These are phyloP conservation scores for Lepiota brunneoincarnata DNA, from an alignment of 768 basidiomycete genomes.

Conservation along the genomic window DNA sequence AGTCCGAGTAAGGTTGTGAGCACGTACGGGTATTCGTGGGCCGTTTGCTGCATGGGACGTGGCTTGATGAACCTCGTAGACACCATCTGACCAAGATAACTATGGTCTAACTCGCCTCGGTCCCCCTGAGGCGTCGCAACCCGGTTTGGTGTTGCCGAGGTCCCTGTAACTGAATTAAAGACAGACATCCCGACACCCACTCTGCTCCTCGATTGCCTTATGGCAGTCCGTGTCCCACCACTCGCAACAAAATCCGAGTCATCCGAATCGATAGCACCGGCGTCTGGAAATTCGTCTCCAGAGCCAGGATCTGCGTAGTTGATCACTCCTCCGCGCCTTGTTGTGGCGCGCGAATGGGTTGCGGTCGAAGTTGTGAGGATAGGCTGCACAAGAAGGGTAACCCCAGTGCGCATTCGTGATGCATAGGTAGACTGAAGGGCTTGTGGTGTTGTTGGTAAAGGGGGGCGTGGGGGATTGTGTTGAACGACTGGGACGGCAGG, in stretches of 20 bases:
- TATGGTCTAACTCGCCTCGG: conserved; percentile 67
- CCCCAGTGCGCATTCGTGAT: conserved; percentile 87
- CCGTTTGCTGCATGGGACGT: conserved; percentile 53
- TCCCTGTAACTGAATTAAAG: conserved; percentile 53
- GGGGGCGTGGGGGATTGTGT: conserved; percentile 51
- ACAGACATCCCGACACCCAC: conserved; percentile 49
- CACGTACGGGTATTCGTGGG: conserved; percentile 76
- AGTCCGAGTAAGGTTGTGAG: not conserved
- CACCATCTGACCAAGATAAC: conserved; percentile 84
- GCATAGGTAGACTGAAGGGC: conserved; percentile 82
- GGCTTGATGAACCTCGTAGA: conserved; percentile 75
- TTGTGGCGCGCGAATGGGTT: conserved; percentile 38
- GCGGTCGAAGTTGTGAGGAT: conserved; percentile 46
- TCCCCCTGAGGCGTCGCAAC: conserved; percentile 40
- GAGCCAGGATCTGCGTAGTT: conserved; percentile 89
- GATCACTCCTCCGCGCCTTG: conserved; percentile 65
- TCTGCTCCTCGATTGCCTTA: conserved; percentile 42
- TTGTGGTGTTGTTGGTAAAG: conserved; percentile 62
- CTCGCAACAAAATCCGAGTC: conserved; percentile 81
- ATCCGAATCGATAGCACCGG: conserved; percentile 79
- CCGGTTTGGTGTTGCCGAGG: conserved; percentile 23
- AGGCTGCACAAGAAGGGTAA: conserved; percentile 89
- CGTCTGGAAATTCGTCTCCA: conserved; percentile 78
- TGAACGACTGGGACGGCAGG: conserved; percentile 32
- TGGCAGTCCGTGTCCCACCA: conserved; percentile 54